Conservation (phyloP, 176 grass and related monocot species). For the Lolium rigidum region DNA sequence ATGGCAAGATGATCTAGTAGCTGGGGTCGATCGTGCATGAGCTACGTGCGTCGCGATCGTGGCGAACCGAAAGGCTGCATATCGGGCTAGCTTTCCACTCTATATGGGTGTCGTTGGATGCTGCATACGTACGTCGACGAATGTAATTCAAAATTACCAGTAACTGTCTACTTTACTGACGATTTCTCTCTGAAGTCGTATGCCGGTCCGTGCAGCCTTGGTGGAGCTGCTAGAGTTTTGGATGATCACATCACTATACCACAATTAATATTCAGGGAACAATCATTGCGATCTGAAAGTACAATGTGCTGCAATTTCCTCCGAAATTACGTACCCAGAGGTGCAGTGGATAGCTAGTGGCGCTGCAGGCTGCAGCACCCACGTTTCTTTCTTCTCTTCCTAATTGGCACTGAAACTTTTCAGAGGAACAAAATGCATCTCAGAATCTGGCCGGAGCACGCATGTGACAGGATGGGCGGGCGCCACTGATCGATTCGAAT, state of each 20-base stretch:
- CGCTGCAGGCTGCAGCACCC: neutral
- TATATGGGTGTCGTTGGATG: neutral
- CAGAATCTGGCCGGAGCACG: neutral
- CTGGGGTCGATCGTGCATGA: neutral
- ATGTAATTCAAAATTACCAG: neutral
- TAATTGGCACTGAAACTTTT: neutral
- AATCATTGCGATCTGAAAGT: neutral
- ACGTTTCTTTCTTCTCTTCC: neutral
- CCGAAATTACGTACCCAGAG: neutral
- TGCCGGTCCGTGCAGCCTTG: neutral
- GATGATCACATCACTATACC: neutral
- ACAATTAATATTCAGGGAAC: neutral
- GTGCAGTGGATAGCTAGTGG: neutral
- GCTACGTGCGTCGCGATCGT: constrained; percentile 6
- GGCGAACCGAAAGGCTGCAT: constrained; percentile 26
- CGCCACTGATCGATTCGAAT: neutral
- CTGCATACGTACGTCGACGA: neutral
- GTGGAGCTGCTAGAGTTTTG: neutral
- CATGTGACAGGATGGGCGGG: constrained; percentile 26
- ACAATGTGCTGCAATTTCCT: neutral
- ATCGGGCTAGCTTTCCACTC: neutral
- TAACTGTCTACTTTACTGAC: constrained; percentile 13
- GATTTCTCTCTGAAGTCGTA: neutral
- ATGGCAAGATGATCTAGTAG: too few species aligned
- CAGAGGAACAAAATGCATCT: neutral